Percentiles rank a stretch among this genome's conserved stretches.
Evolutionary conservation across 805 yeast species (phyloP).

Genomic region (Suhomyces xylopsoci): DNA sequence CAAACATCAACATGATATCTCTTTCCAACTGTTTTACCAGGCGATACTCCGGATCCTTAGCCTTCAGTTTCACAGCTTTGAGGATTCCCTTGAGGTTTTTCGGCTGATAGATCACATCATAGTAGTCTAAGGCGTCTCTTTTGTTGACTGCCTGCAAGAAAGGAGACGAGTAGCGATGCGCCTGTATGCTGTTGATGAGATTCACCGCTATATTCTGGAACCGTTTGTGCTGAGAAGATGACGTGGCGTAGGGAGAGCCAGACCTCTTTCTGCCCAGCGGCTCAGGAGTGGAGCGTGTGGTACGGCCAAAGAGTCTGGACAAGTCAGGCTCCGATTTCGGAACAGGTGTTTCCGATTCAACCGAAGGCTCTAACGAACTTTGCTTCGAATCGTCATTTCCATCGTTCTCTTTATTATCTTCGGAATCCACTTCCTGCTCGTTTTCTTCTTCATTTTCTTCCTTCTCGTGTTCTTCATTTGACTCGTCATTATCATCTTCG

Average conservation of each 20-base stretch:
- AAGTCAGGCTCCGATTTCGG: neutral
- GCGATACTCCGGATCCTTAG: constrained; percentile 41
- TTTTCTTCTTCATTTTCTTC: constrained; percentile 2
- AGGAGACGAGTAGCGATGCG: constrained; percentile 71
- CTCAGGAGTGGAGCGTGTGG: constrained; percentile 3
- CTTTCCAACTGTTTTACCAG: constrained; percentile 61
- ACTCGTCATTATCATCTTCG: neutral
- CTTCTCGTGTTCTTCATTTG: neutral
- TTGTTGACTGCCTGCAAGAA: constrained; percentile 68
- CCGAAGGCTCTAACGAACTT: neutral
- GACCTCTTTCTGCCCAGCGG: constrained; percentile 12
- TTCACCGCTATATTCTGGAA: constrained; percentile 63
- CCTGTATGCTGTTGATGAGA: constrained; percentile 59
- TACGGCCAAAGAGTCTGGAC: neutral
- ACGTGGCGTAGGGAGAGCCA: constrained; percentile 10
- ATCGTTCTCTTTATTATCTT: neutral
- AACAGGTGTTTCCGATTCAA: neutral
- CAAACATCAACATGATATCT: constrained; percentile 72
- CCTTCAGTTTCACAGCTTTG: constrained; percentile 47
- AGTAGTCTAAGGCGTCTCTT: constrained; percentile 68
- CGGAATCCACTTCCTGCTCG: neutral
- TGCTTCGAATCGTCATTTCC: neutral
- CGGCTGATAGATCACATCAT: constrained; percentile 56
- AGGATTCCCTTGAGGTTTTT: constrained; percentile 65
- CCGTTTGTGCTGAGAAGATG: constrained; percentile 40